Base-by-base conservation (phyloP, 768 basidiomycete genomes). In the Sarcodon sp. region DNA sequence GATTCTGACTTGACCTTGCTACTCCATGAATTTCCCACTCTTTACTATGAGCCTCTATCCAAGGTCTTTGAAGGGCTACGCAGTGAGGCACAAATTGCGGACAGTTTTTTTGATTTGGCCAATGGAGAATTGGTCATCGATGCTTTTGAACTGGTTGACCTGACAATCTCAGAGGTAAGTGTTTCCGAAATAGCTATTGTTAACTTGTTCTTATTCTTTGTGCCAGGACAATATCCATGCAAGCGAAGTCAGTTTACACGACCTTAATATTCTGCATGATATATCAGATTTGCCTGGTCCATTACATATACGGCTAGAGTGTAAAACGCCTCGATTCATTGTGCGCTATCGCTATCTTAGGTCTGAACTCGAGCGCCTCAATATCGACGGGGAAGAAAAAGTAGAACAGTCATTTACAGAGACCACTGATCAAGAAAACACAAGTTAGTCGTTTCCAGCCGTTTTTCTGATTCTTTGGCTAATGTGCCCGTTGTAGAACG, bases 31-130 rank as follows among this genome's bases (percentile, higher is more conserved):
- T 71, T 66, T 13, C 84, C 85, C 3, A 83, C 77, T 4, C 66
- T 88, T 6, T 89, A 85, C 61, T 88, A 87, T 55, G 85, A 87
- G 59, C 79, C 85, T 31, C 58, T 89, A 43, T 75, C 72, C 38
- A 69, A 64, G 49, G 75, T 87, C 15, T 87, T 88, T 55, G 80
- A 80, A 48, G 81, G 80, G 48, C 64, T 89, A 38, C 80, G 83
- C 32, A 59, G 66, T 47, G 57, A 85, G 32, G 64, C 67, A 43
- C 61, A 64, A 12, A 53, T 77, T 6, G 21, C 21, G 21, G 21
- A 27, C 21, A 4, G 21, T 27, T 27, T 70, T n/a, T 64, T 70
- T 32, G 69, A 74, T 33, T 59, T 77, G 43, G 56, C 66, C 16
- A 75, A 79, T 41, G 75, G 72, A 47, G 86, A 88, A 62, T 65